Evolutionary conservation across 108 stramenopile genomes (phyloP), one percentile per base, ranked within the genome.

Genomic region (Cyclotella atomus): DNA sequence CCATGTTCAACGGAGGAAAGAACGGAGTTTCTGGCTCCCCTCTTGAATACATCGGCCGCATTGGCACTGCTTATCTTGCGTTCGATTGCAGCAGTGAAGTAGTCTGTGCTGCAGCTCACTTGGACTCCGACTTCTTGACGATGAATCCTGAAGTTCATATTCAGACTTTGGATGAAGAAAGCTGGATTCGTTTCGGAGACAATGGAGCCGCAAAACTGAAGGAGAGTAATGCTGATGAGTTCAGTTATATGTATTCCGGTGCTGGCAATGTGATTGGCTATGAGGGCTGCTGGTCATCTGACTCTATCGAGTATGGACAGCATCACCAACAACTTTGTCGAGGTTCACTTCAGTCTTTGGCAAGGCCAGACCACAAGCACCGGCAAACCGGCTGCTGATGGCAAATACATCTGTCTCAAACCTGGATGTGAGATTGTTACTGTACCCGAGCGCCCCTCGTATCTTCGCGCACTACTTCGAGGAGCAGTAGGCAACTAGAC

Each of bases 1-100:
- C 56, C 25, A 57, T 57, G 56, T 57, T 57, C 56, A 57, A 57
- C 21, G 56, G 56, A 28, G 56, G 56, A 21, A 57, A 57, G 28
- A 57, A 57, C 28, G 56, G 56, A 4, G 28, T 12, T 28, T 12
- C 14, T 27, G 50, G 50, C 17, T 21, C 17, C 50, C 56, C 56
- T 57, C 5, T 29, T 5, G 27, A 57, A 5, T 21, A 57, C 14
- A 21, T 6, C 10, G 56, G 56, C 25, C 14, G 25, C 7, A 57
- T 57, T 29, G 56, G 56, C 5, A 57, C 56, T 29, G 56, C 56
- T 9, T 57, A 57, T 27, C 20, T 57, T 29, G 56, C 56, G 16
- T 57, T 28, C 28, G 56, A 57, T 57, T 57, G 56, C 56, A 57
- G 12, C 56, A 14, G 28, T 27, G 6, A 57, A 4, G 28, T 57